phyloP scores from a whole-genome alignment of 805 yeast species.

The Metschnikowia corniflorae region DNA sequence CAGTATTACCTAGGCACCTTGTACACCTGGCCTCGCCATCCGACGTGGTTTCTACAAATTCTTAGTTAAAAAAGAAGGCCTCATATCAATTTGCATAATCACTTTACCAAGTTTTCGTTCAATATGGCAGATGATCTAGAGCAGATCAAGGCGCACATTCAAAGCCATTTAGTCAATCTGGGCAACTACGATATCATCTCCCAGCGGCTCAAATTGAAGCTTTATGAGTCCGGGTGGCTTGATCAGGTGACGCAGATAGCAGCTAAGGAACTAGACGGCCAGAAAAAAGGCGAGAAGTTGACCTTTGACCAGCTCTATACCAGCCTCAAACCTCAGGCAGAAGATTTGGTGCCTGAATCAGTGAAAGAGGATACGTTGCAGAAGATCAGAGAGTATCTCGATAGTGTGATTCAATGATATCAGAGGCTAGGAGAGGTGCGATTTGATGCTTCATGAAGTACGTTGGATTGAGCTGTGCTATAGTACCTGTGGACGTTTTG shows the following conservation, averaged over 20 bases:
- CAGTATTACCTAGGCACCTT: no score
- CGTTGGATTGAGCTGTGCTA: no score
- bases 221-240: slow-evolving; percentile 82
- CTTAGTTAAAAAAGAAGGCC: no score
- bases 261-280: slow-evolving; percentile 39
- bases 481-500: no score
- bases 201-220: slow-evolving; percentile 54
- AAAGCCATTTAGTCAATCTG: slow-evolving; percentile 63
- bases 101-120: not conserved
- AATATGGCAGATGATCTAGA: slow-evolving; percentile 25
- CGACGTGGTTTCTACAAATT: no score
- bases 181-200: slow-evolving; percentile 82
- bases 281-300: slow-evolving; percentile 32
- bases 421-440: no score
- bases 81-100: no score
- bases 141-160: slow-evolving; percentile 57
- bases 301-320: slow-evolving; percentile 52
- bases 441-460: no score
- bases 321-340: slow-evolving; percentile 61
- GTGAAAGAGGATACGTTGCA: slow-evolving; percentile 58
- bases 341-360: slow-evolving; percentile 64
- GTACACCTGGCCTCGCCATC: no score
- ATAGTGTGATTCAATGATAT: slow-evolving; percentile 30
- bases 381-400: slow-evolving; percentile 57
- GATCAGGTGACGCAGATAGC: slow-evolving; percentile 68